Conservation (phyloP, 1,139 yeast species). For the Trichomonascaceae sp. region DNA sequence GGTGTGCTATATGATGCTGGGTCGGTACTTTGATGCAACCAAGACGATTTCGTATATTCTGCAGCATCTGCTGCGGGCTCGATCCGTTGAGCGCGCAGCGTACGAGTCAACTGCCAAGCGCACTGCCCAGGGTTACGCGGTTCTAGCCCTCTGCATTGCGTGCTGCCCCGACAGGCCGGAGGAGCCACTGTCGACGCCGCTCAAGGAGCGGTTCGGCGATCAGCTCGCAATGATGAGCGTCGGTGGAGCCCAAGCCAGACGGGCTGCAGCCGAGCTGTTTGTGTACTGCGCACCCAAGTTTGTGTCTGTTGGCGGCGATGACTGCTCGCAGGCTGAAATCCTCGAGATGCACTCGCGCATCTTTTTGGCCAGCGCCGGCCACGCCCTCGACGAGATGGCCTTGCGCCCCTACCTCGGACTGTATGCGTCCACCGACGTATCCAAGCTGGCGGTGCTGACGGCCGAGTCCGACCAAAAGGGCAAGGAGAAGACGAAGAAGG, state of each 20-base stretch:
- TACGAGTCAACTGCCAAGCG: conserved; percentile 35
- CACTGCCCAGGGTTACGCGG: conserved; percentile 39
- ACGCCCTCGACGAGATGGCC: conserved; percentile 28
- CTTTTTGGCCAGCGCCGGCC: conserved; percentile 31
- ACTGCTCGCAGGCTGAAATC: conserved; percentile 29
- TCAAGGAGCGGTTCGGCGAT: conserved; percentile 36
- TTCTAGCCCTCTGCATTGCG: conserved; percentile 34
- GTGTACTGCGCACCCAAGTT: conserved; percentile 36
- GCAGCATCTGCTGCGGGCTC: conserved; percentile 33
- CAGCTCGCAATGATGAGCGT: conserved; percentile 31
- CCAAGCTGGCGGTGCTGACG: conserved; percentile 31
- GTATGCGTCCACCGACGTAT: conserved; percentile 33
- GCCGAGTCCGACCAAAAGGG: no score
- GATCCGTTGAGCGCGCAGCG: conserved; percentile 25
- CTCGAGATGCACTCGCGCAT: conserved; percentile 31
- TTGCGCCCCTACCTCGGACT: conserved; percentile 33
- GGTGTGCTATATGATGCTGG: conserved; percentile 36
- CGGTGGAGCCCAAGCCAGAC: conserved; percentile 31
- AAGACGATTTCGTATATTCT: conserved; percentile 35
- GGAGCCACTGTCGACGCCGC: conserved; percentile 30
- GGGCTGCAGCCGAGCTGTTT: conserved; percentile 33
- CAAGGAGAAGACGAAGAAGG: conserved; percentile 9
- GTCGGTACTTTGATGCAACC: conserved; percentile 37
- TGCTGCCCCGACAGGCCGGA: conserved; percentile 35
- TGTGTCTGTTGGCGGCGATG: conserved; percentile 20